Conservation (phyloP, 768 basidiomycete species). For the Phaeotremella skinneri region DNA sequence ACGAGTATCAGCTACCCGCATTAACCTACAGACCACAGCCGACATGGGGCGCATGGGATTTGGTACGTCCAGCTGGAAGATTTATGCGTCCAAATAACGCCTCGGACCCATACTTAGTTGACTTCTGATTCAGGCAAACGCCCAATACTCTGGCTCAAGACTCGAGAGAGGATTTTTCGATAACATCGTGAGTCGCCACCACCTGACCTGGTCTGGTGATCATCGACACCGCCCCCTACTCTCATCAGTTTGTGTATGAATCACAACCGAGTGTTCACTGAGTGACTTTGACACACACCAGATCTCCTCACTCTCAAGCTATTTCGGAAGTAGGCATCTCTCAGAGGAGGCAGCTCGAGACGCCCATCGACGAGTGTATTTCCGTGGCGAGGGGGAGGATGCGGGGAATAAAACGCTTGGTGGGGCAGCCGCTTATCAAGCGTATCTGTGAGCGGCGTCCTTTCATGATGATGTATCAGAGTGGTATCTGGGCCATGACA, state of each 20-base stretch:
- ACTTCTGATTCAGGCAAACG: constrained; percentile 27
- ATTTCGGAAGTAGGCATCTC: constrained; percentile 43
- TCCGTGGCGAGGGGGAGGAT: constrained; percentile 35
- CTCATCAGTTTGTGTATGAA: constrained; percentile 1
- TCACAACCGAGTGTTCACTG: too few species aligned
- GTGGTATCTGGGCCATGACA: background rate
- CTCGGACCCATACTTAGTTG: background rate
- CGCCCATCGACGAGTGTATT: constrained; percentile 45
- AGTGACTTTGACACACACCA: constrained; percentile 12
- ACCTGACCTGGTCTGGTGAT: background rate
- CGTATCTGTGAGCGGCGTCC: constrained; percentile 48
- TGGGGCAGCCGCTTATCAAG: constrained; percentile 49
- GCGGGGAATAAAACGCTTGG: constrained; percentile 42
- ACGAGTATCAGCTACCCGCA: constrained; percentile 40
- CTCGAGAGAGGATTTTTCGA: constrained; percentile 48
- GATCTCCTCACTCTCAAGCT: constrained; percentile 41
- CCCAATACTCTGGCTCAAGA: constrained; percentile 31
- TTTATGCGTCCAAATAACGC: background rate
- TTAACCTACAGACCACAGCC: constrained; percentile 36
- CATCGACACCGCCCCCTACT: background rate
- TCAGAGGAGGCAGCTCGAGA: constrained; percentile 42
- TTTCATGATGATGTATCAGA: too few species aligned
- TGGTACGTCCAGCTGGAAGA: constrained; percentile 22
- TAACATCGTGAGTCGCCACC: constrained; percentile 38
- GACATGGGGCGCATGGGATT: constrained; percentile 43